Evolutionary conservation across 345 rosid genomes (phyloP), one percentile per base, ranked within the genome.

Genomic region (Adansonia digitata): DNA sequence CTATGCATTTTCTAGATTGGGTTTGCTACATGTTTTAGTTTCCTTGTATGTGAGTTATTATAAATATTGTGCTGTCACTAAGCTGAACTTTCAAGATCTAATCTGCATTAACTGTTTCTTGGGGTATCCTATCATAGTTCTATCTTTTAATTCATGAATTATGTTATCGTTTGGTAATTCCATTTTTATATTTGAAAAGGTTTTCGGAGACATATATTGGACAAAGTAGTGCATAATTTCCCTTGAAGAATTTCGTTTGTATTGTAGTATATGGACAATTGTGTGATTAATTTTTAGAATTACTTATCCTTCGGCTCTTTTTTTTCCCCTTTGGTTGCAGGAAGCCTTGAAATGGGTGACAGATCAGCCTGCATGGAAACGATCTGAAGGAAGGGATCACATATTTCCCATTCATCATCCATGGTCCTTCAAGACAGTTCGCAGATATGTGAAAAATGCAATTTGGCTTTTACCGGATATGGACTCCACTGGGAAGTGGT

Each of bases 401-500:
- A 89, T 93, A 77, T 87, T 95, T 83, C 97, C 99, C 42, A 88
- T 95, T 77, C 99, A 95, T 82, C 99, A 95, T 85, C 98, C 99
- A 2, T 95, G 99, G 99, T 93, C 98, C 61, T 93, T 93, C 77
- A 95, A 95, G 83, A 81, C 99, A 1, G 99, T 90, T 69, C 97
- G 97, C 13, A 90, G 88, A 82, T 88, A 24, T 67, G 82, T 91
- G 87, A 95, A 93, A 85, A 88, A 89, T 67, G 92, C 97, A 46
- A 88, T 89, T 75, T 93, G 98, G 97, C 91, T 93, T 77, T 85
- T 95, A 77, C 97, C 99, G 0, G 99, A 95, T 71, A 90, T 95
- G 98, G 99, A 95, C 75, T 95, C 99, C 61, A 91, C 97, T 5
- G 97, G 99, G 62, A 93, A 93, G 81, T 95, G 98, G 99, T 95